Percentiles rank a stretch among this genome's conserved stretches.
Evolutionary conservation across 352 stramenopile species (phyloP).

Genomic region (Phytophthora sp.): DNA sequence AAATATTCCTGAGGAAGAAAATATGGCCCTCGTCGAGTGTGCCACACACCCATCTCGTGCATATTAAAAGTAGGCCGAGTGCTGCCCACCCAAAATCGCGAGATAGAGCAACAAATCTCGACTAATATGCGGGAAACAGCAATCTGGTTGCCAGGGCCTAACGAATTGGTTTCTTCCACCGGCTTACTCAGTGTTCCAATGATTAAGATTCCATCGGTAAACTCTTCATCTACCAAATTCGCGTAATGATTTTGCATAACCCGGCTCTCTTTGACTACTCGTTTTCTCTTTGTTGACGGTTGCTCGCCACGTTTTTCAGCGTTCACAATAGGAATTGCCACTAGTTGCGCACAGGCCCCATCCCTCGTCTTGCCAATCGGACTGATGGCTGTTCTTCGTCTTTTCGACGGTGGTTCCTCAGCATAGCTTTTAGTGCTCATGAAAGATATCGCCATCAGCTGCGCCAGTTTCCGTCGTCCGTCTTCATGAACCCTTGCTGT

Average conservation of each 20-base stretch:
- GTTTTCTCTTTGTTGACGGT: neutral
- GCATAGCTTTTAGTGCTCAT: neutral
- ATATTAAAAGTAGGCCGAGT: slow-evolving; percentile 16
- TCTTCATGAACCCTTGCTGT: neutral
- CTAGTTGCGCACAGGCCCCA: too few species aligned
- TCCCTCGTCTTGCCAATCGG: too few species aligned
- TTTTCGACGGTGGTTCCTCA: neutral
- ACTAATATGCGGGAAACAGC: slow-evolving; percentile 28
- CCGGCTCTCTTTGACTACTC: neutral
- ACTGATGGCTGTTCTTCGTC: too few species aligned
- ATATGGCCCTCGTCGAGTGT: neutral
- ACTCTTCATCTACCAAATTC: neutral
- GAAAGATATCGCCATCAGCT: neutral
- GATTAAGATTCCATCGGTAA: neutral
- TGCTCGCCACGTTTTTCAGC: too few species aligned
- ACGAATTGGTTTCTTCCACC: too few species aligned
- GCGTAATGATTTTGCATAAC: neutral
- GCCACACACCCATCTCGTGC: neutral
- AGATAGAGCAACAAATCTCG: slow-evolving; percentile 41
- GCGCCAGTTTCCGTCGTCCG: neutral
- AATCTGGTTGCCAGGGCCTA: slow-evolving; percentile 22
- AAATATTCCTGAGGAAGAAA: neutral
- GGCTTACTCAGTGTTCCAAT: too few species aligned
- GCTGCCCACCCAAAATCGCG: slow-evolving; percentile 34
- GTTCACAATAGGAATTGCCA: neutral